Percentiles rank a stretch among this genome's conserved stretches.
phyloP scores from a whole-genome alignment of 2,329 filamentous ascomycete species.

The Beauveria sp. region DNA sequence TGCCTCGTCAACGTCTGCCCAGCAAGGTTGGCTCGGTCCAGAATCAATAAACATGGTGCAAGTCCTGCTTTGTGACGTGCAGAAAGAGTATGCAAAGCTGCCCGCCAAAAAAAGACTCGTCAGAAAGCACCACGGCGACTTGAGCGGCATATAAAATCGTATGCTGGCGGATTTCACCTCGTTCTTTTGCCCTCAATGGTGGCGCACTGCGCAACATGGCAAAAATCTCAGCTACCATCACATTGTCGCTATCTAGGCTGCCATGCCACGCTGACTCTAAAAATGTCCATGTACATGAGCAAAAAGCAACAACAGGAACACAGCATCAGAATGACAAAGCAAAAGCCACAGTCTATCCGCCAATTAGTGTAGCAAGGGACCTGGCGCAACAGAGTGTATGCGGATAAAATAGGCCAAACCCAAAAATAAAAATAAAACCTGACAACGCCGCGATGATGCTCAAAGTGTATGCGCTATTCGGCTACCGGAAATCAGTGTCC shows the following conservation, averaged over 20 bases:
- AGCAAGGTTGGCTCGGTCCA: background rate
- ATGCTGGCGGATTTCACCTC: no score
- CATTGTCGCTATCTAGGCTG: background rate
- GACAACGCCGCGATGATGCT: background rate
- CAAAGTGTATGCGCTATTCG: background rate
- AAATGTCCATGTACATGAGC: background rate
- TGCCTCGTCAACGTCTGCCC: slow-evolving; percentile 10
- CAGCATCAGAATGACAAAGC: no score
- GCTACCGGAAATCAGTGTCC: background rate
- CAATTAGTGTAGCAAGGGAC: background rate
- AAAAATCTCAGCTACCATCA: no score
- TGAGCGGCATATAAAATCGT: no score
- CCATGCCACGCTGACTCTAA: background rate
- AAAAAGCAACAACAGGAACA: background rate
- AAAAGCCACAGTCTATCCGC: background rate
- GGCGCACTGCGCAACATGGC: no score
- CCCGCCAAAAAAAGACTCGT: no score
- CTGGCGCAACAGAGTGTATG: background rate
- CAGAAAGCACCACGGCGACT: no score
- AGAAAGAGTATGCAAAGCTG: background rate
- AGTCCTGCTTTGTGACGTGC: background rate
- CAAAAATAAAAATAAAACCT: background rate
- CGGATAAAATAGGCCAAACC: background rate
- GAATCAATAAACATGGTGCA: background rate
- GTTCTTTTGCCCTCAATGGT: no score